Base-by-base conservation (phyloP, 2,329 filamentous ascomycete genomes). In the Verticillium alfalfae region DNA sequence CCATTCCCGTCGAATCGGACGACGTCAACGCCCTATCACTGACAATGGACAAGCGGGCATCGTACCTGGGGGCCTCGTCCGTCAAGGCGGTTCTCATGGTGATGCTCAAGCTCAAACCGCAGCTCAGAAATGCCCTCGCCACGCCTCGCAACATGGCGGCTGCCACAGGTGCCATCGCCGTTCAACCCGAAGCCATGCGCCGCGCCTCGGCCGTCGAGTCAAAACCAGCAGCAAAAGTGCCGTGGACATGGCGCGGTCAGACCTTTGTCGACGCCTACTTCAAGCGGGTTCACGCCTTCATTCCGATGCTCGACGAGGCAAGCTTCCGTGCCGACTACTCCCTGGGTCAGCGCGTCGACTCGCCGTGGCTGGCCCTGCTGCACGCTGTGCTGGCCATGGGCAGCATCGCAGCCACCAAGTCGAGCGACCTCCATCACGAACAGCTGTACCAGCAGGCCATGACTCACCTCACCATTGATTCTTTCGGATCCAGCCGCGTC, bases 51-150 rank as follows among this genome's bases (percentile, higher is more conserved):
- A 83, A 87, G 52, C 84, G 86, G 66, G 74, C 79, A 3, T 84
- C 89, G 2, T 92, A 92, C 68, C 78, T 92, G 3, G 89, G 89
- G 1, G 87, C 90, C 15, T 92, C 89, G 0, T 92, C 89, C 4
- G 89, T 92, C 69, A 89, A 90, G 69, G 89, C 89, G 1, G 88
- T 88, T 1, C 79, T 92, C 38, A 86, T 90, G 75, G 88, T 91
- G 56, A 91, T 92, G 80, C 76, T 83, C 65, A 83, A 82, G 68
- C 79, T 83, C 8, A 80, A 82, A 62, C 81, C 81, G 0, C 76
- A 75, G 26, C 76, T 84, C 2, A 71, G 76, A 37, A 76, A 73
- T 65, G 77, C 77, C 0, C 75, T 83, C 13, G 77, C 79, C 9
- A 76, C 78, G 3, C 77, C 79, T 0, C 77, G 82, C 22, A 78